A percentile compares a stretch with the other conserved stretches of the same genome.
Evolutionary conservation across 805 yeast genomes (phyloP).

Genomic region (Jamesozyma hellenica): DNA sequence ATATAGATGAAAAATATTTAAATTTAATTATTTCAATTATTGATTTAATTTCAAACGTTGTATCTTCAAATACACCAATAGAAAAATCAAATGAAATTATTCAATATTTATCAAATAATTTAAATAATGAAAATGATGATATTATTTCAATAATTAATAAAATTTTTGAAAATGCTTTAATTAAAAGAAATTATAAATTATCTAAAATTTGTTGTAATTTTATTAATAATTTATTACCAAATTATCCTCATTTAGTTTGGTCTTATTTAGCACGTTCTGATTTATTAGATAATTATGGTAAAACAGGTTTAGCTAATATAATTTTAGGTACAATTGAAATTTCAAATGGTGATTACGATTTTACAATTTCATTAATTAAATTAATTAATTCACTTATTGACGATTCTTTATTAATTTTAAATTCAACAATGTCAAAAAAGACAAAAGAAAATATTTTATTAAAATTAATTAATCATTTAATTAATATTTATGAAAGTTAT

Average conservation of each 20-base stretch:
- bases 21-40: constrained; percentile 40
- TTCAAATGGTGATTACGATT: constrained; percentile 53
- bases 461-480: constrained; percentile 43
- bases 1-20: constrained; percentile 26
- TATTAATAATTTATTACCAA: constrained; percentile 37
- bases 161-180: constrained; percentile 59
- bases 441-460: constrained; percentile 47
- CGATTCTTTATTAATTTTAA: constrained; percentile 26
- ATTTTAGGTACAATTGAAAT: constrained; percentile 66
- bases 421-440: constrained; percentile 30
- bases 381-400: constrained; percentile 44
- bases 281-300: constrained; percentile 49
- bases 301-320: constrained; percentile 52
- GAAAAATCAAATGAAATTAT: constrained; percentile 34
- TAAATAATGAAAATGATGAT: constrained; percentile 40
- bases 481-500: constrained; percentile 68
- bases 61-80: constrained; percentile 29
- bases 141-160: constrained; percentile 52
- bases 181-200: constrained; percentile 39
- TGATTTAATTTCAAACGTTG: constrained; percentile 39
- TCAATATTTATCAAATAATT: constrained; percentile 32
- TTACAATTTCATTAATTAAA: constrained; percentile 51
- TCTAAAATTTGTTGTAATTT: constrained; percentile 40
- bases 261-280: constrained; percentile 59
- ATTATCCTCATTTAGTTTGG: constrained; percentile 67